Conservation (phyloP, 2,329 filamentous ascomycete genomes). For the Fusarium siculi region DNA sequence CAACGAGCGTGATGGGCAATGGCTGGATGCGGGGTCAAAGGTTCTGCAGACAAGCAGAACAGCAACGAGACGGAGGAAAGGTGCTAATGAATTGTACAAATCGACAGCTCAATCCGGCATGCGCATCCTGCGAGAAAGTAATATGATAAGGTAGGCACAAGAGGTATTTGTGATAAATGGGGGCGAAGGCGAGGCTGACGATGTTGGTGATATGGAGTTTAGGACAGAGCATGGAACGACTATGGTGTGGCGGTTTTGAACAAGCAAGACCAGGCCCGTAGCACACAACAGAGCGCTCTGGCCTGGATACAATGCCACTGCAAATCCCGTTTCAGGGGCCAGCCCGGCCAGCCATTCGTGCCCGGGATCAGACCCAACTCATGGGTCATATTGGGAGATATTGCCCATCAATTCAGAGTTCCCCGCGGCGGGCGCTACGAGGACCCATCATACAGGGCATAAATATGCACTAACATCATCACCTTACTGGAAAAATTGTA, state of each 20-base stretch:
- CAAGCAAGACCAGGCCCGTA: conserved; percentile 17
- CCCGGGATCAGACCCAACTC: not conserved
- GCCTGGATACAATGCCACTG: not conserved
- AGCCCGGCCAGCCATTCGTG: not conserved
- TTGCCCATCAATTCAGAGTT: conserved; percentile 12
- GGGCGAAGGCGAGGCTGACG: conserved; percentile 20
- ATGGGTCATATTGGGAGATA: not conserved
- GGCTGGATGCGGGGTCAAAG: conserved; percentile 38
- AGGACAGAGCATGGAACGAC: conserved; percentile 10
- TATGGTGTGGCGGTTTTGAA: conserved; percentile 29
- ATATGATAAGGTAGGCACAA: not conserved
- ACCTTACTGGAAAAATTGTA: not conserved
- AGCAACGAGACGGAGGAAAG: conserved; percentile 18
- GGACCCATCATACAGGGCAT: conserved; percentile 4
- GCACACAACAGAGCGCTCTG: conserved; percentile 9
- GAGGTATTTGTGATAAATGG: conserved; percentile 4
- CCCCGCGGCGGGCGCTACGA: conserved; percentile 13
- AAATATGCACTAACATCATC: conserved; percentile 15
- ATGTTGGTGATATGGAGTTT: conserved; percentile 29
- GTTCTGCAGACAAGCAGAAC: conserved; percentile 15
- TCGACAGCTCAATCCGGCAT: conserved; percentile 10
- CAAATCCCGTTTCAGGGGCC: conserved; percentile 6
- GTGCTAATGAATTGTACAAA: conserved; percentile 33
- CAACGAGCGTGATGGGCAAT: conserved; percentile 21
- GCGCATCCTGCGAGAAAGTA: not conserved